Conservation (phyloP, 148 eudicot species). For the Spergularia marina region DNA sequence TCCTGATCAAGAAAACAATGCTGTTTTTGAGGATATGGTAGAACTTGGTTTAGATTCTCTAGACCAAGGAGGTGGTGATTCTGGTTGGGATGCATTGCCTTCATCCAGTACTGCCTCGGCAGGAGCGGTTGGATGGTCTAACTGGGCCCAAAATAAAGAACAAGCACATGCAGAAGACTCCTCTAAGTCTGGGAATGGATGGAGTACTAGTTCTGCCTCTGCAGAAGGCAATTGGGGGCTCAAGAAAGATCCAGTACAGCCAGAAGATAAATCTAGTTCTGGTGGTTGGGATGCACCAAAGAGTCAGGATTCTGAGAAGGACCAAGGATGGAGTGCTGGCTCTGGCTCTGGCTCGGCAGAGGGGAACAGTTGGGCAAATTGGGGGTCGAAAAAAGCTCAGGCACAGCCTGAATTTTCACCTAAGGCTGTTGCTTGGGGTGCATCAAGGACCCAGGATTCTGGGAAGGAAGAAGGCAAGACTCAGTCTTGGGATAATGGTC, state of each 20-base stretch:
- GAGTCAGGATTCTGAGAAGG: neutral
- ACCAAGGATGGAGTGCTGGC: neutral
- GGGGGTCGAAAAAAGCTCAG: slow-evolving; percentile 28
- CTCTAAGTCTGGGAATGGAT: neutral
- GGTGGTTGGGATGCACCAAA: slow-evolving; percentile 25
- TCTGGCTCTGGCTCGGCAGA: slow-evolving; percentile 7
- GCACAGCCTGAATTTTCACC: slow-evolving; percentile 21
- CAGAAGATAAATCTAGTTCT: slow-evolving; percentile 22
- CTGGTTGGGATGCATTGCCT: slow-evolving; percentile 35
- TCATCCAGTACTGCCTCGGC: slow-evolving; percentile 14
- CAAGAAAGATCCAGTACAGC: slow-evolving; percentile 15
- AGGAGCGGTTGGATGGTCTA: slow-evolving; percentile 29
- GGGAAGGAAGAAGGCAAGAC: slow-evolving; percentile 5
- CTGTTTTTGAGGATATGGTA: slow-evolving; percentile 64
- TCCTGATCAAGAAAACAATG: slow-evolving; percentile 57
- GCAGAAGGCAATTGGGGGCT: slow-evolving; percentile 23
- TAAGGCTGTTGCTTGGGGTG: slow-evolving; percentile 31
- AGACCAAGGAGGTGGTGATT: slow-evolving; percentile 17
- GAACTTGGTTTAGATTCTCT: slow-evolving; percentile 31
- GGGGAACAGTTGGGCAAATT: slow-evolving; percentile 21
- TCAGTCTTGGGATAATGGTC: slow-evolving; percentile 17
- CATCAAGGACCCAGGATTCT: slow-evolving; percentile 14
- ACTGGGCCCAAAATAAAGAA: slow-evolving; percentile 33
- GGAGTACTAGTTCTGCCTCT: slow-evolving; percentile 11
- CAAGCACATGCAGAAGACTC: neutral